These are phyloP conservation scores for Astrothelium subdiscretum DNA, from an alignment of 495 filamentous ascomycete species.

Conservation along the genomic window DNA sequence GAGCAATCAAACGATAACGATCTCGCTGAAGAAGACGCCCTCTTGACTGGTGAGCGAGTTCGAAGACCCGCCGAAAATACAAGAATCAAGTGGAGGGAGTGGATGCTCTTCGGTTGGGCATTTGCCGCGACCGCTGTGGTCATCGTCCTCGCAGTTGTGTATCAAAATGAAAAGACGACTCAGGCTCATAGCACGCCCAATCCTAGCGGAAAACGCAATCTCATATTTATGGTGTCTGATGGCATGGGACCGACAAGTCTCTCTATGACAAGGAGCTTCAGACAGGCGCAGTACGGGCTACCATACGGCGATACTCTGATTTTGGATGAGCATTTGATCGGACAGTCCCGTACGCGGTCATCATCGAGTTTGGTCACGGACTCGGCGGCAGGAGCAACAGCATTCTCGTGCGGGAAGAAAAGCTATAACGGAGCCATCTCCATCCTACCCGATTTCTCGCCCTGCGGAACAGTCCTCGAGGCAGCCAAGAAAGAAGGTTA, in stretches of 20 bases:
- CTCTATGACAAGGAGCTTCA: constrained; percentile 69
- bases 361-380: constrained; percentile 77
- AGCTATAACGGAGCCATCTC: constrained; percentile 95
- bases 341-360: constrained; percentile 76
- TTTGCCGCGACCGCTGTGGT: constrained; percentile 71
- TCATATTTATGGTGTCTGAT: constrained; percentile 98
- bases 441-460: constrained; percentile 67
- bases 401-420: constrained; percentile 84
- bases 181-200: constrained; percentile 29
- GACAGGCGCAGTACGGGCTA: constrained; percentile 55
- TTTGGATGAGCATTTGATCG: constrained; percentile 78
- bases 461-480: constrained; percentile 90
- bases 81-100: constrained; percentile 46
- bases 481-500: constrained; percentile 87
- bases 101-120: constrained; percentile 77
- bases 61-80: constrained; percentile 32
- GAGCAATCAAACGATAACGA: constrained; percentile 25
- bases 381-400: constrained; percentile 89
- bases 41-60: constrained; percentile 46
- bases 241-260: constrained; percentile 94
- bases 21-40: constrained; percentile 48
- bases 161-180: constrained; percentile 48
- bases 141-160: constrained; percentile 61
- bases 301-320: constrained; percentile 60
- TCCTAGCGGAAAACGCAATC: constrained; percentile 68